Evolutionary conservation across 306 rosid genomes (phyloP), one percentile per base, ranked within the genome.

Genomic region (Boehmeria nivea): DNA sequence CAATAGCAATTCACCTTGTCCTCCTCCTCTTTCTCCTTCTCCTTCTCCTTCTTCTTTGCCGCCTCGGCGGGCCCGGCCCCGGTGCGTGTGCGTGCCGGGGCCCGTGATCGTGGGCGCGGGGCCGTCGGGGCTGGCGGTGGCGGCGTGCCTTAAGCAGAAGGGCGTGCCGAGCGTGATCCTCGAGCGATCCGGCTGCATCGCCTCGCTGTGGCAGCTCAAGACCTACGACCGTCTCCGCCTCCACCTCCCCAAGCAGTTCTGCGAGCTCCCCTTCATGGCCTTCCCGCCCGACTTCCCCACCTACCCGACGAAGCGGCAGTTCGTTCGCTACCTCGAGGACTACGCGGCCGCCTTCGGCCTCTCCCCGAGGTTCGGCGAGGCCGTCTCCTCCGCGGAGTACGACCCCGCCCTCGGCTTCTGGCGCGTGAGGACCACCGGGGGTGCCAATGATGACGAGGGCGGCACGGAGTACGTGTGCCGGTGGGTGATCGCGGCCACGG

Each of bases 71-170:
- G 1, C 9, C 2, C 36, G 5, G 8, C 36, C 0, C 2, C 36
- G 47, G 13, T 16, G 48, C 28, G 77, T 77, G 18, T 55, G 59
- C 57, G 54, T 75, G 20, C 45, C 51, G 0, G 89, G 85, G 7
- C 85, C 95, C 3, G 77, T 87, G 59, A 84, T 87, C 17, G 83
- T 87, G 2, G 96, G 96, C 27, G 94, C 87, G 26, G 96, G 96
- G 15, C 96, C 96, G 2, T 87, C 96, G 0, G 96, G 96, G 6
- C 71, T 87, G 0, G 96, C 96, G 0, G 83, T 67, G n/a, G 94
- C 96, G 12, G 94, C 96, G 2, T 79, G 87, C 57, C 73, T 87
- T 3, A 73, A 65, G 58, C 22, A 36, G 39, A 84, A 68, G 38
- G 77, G 45, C 0, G 45, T 87, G 4, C 78, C 77, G 3, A 70